phyloP scores from a whole-genome alignment of 768 basidiomycete species.

The Basidioascus undulatus region DNA sequence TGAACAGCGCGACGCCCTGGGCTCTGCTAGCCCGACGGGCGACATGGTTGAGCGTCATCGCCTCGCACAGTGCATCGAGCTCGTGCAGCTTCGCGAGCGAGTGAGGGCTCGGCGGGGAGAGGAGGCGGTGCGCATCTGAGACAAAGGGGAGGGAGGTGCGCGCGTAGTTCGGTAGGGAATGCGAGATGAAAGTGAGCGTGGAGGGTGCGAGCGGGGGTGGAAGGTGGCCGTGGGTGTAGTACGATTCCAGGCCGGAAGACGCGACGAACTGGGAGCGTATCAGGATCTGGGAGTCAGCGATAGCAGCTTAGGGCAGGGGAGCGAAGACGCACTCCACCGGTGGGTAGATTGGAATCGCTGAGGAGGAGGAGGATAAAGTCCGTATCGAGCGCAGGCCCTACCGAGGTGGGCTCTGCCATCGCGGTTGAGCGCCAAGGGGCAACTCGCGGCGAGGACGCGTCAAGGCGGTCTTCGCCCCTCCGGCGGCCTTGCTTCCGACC shows the following conservation, averaged over 20 bases:
- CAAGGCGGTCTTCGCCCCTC: too few species aligned
- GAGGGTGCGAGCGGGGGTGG: neutral
- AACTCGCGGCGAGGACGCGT: too few species aligned
- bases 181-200: slow-evolving; percentile 34
- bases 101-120: slow-evolving; percentile 10
- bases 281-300: too few species aligned
- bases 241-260: slow-evolving; percentile 79
- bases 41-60: slow-evolving; percentile 74
- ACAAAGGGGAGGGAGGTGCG: slow-evolving; percentile 55
- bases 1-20: slow-evolving; percentile 79
- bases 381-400: too few species aligned
- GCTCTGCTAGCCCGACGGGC: slow-evolving; percentile 63
- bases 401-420: too few species aligned
- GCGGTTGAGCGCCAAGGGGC: too few species aligned
- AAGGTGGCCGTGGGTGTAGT: slow-evolving; percentile 57
- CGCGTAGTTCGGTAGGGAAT: slow-evolving; percentile 55
- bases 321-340: too few species aligned
- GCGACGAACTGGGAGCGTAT: too few species aligned
- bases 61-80: slow-evolving; percentile 56
- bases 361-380: too few species aligned
- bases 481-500: too few species aligned
- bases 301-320: too few species aligned
- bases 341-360: too few species aligned
- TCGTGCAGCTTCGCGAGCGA: slow-evolving; percentile 24
- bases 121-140: slow-evolving; percentile 34